phyloP scores from a whole-genome alignment of 1,139 yeast species.

The Pichia sp. region DNA sequence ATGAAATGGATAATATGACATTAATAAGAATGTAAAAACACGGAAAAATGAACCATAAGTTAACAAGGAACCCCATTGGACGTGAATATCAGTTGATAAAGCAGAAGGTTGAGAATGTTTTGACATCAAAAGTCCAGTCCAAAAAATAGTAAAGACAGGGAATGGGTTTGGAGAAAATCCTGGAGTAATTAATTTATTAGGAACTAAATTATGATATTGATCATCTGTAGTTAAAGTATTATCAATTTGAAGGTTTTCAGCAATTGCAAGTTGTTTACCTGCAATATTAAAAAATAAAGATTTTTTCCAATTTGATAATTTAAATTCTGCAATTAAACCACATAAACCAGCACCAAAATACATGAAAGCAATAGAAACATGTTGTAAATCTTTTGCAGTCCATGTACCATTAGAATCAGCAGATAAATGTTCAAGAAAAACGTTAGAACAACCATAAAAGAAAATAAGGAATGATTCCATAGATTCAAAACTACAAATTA shows the following conservation, averaged over 20 bases:
- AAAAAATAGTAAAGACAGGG: constrained; percentile 86
- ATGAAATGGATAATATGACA: constrained; percentile 46
- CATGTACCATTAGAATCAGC: constrained; percentile 68
- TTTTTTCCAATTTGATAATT: constrained; percentile 44
- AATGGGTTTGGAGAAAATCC: constrained; percentile 87
- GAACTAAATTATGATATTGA: not conserved
- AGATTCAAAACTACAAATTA: constrained; percentile 71
- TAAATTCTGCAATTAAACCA: constrained; percentile 73
- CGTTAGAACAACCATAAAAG: constrained; percentile 81
- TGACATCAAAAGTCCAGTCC: constrained; percentile 98
- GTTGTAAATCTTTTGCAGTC: constrained; percentile 92
- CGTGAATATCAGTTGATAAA: constrained; percentile 72
- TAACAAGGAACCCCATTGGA: constrained; percentile 86
- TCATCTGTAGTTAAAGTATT: constrained; percentile 15
- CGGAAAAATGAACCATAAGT: constrained; percentile 76
- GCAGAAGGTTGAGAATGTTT: constrained; percentile 82
- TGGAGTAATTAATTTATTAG: constrained; percentile 42
- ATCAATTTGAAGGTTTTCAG: constrained; percentile 11
- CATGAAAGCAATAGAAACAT: constrained; percentile 91
- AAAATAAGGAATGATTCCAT: constrained; percentile 73
- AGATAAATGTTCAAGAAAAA: constrained; percentile 85
- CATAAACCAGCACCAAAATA: constrained; percentile 88
- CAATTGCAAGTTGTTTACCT: constrained; percentile 14
- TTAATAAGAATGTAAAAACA: constrained; percentile 55
- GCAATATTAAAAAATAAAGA: constrained; percentile 34